Percentiles rank a stretch among this genome's conserved stretches.
phyloP scores from a whole-genome alignment of 495 filamentous ascomycete species.

The Tuber brumale region DNA sequence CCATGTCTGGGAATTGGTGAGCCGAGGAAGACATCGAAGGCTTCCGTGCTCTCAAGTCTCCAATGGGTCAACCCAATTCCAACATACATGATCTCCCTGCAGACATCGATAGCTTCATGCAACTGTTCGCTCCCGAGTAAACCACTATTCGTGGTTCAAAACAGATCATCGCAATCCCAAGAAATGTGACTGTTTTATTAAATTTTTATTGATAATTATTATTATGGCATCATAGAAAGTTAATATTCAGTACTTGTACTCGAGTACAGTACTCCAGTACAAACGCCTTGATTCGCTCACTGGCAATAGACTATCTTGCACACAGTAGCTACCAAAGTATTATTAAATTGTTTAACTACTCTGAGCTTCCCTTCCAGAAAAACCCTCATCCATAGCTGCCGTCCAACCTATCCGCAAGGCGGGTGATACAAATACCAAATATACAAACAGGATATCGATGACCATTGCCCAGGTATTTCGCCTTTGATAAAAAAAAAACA shows the following conservation, averaged over 20 bases:
- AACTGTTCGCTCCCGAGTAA: background rate
- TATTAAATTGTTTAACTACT: conserved; percentile 1
- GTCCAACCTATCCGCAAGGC: background rate
- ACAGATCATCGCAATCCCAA: background rate
- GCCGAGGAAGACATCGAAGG: background rate
- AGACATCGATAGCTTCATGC: background rate
- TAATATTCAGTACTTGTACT: background rate
- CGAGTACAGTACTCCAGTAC: too few relatives aligned
- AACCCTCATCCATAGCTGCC: background rate
- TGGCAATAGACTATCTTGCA: background rate
- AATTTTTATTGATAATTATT: background rate
- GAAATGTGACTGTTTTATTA: background rate
- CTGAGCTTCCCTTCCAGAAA: conserved; percentile 1
- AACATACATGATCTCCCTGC: conserved; percentile 3
- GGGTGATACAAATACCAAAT: background rate
- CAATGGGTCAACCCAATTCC: background rate
- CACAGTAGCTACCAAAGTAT: background rate
- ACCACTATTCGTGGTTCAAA: background rate
- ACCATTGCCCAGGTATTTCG: background rate
- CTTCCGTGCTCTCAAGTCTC: background rate
- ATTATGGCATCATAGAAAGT: background rate
- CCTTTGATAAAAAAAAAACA: background rate
- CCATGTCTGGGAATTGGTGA: background rate
- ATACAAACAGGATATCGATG: conserved; percentile 3
- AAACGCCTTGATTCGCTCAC: background rate